Evolutionary conservation across 2,329 filamentous ascomycete genomes (phyloP).

Genomic region (Cladosporium sp.): DNA sequence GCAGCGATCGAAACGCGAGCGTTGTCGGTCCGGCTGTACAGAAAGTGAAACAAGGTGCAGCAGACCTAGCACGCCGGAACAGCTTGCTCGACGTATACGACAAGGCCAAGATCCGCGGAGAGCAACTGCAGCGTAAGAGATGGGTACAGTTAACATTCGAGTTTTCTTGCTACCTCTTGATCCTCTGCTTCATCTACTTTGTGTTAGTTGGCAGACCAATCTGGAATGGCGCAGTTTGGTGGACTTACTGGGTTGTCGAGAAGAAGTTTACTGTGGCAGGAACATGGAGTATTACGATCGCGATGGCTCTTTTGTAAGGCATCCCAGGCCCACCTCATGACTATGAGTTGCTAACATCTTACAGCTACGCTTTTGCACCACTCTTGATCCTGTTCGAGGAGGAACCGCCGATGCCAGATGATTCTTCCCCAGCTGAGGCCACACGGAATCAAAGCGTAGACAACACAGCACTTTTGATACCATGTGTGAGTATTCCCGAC

Average conservation of each 20-base stretch:
- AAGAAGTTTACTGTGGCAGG: not conserved
- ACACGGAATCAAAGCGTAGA: conserved; percentile 30
- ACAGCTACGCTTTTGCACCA: conserved; percentile 27
- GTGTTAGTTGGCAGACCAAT: conserved; percentile 49
- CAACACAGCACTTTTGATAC: conserved; percentile 47
- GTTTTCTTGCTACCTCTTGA: conserved; percentile 40
- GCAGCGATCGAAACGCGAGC: not conserved
- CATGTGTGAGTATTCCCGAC: conserved; percentile 35
- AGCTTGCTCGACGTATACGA: conserved; percentile 26
- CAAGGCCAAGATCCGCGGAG: conserved; percentile 25
- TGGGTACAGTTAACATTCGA: conserved; percentile 43
- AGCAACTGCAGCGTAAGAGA: conserved; percentile 28
- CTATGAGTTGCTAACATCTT: conserved; percentile 34
- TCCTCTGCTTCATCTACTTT: conserved; percentile 46
- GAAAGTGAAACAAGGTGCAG: not conserved
- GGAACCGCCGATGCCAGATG: conserved; percentile 35
- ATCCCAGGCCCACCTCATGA: not conserved
- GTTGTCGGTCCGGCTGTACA: not conserved
- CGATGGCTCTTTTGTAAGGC: not conserved
- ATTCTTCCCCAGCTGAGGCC: conserved; percentile 16
- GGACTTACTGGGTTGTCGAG: not conserved
- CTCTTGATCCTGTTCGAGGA: conserved; percentile 39
- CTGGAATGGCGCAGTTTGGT: conserved; percentile 43
- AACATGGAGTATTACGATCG: not conserved
- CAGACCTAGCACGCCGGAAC: conserved; percentile 10